phyloP scores from a whole-genome alignment of 2,329 filamentous ascomycete species.

The Ophiostoma australiae region DNA sequence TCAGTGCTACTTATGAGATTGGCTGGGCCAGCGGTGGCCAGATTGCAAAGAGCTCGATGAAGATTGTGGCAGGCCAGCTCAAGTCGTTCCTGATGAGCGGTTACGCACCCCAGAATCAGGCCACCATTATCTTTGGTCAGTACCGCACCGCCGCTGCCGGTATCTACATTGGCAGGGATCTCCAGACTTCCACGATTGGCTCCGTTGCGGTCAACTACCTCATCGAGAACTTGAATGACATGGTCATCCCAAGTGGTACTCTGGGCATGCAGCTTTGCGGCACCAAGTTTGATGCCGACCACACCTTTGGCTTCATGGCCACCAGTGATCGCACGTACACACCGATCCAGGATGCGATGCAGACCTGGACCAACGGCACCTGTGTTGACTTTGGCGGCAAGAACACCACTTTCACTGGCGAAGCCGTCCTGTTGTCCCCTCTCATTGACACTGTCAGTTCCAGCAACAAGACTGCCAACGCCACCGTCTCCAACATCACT shows the following conservation, averaged over 20 bases:
- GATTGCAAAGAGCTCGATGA: background rate
- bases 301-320: constrained; percentile 36
- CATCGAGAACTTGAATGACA: background rate
- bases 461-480: background rate
- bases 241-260: background rate
- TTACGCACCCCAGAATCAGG: background rate
- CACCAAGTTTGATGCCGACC: constrained; percentile 31
- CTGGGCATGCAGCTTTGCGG: constrained; percentile 36
- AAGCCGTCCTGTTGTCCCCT: background rate
- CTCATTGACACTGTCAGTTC: background rate
- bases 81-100: background rate
- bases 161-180: background rate
- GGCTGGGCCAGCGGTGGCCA: background rate
- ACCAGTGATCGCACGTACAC: constrained; percentile 34
- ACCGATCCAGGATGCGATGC: constrained; percentile 33
- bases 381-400: constrained; percentile 1
- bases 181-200: background rate
- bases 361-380: constrained; percentile 31
- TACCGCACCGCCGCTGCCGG: background rate
- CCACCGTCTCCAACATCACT: background rate
- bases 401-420: background rate
- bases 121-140: background rate
- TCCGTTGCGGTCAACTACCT: background rate
- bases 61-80: constrained; percentile 1
- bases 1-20: background rate